These are phyloP conservation scores for Nicotiana noctiflora DNA, from an alignment of 257 asterid genomes.

Conservation along the genomic window DNA sequence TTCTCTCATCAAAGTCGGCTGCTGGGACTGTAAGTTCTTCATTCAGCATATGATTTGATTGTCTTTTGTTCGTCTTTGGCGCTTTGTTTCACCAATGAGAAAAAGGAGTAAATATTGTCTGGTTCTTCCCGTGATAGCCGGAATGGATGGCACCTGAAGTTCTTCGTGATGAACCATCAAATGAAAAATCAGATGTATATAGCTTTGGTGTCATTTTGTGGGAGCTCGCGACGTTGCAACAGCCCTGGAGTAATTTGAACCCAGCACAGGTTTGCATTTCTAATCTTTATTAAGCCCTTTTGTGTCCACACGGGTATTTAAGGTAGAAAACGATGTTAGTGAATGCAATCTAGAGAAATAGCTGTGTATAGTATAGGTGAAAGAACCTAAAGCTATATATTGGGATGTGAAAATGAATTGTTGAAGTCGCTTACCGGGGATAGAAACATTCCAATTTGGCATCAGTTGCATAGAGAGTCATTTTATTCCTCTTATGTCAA, in stretches of 20 bases:
- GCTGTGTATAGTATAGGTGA: neutral
- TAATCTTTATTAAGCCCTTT: neutral
- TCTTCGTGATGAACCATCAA: constrained; percentile 91
- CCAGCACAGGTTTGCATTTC: constrained; percentile 85
- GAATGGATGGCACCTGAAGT: constrained; percentile 99
- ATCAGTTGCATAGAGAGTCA: neutral
- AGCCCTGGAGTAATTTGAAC: constrained; percentile 83
- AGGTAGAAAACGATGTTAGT: neutral
- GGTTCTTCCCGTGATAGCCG: constrained; percentile 47
- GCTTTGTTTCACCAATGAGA: neutral
- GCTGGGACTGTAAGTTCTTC: constrained; percentile 87
- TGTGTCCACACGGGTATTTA: neutral
- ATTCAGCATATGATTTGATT: neutral
- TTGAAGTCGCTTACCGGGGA: neutral
- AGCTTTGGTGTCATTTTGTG: constrained; percentile 95
- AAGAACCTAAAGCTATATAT: neutral
- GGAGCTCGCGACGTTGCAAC: constrained; percentile 88
- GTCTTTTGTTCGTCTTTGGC: constrained; percentile 10
- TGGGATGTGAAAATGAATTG: neutral
- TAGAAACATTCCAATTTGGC: neutral
- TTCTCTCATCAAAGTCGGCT: constrained; percentile 93
- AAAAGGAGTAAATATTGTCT: neutral
- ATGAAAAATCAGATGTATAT: constrained; percentile 92
- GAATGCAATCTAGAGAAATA: neutral
- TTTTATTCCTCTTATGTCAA: neutral